Percentiles rank a stretch among this genome's conserved stretches.
phyloP scores from a whole-genome alignment of 2,329 filamentous ascomycete species.

The Fusarium chlamydosporum region DNA sequence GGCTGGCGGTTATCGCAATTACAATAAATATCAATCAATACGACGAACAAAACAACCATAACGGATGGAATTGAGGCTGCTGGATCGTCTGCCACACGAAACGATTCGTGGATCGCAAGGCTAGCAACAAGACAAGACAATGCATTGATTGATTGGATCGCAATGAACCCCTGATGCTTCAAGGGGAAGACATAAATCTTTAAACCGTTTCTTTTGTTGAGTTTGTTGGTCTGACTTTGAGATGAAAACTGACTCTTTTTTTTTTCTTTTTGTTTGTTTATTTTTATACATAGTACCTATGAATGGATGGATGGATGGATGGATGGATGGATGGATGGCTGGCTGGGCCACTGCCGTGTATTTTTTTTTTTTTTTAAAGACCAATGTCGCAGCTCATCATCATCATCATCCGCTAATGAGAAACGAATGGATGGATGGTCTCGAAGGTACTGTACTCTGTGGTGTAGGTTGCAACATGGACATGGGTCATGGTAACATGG shows the following conservation, averaged over 20 bases:
- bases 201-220: background rate
- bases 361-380: conserved; percentile 40
- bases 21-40: conserved; percentile 6
- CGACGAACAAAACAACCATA: conserved; percentile 13
- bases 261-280: background rate
- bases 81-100: conserved; percentile 44
- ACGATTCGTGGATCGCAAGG: conserved; percentile 36
- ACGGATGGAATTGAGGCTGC: conserved; percentile 44
- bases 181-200: conserved; percentile 3
- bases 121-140: conserved; percentile 24
- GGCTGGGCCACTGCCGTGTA: conserved; percentile 36
- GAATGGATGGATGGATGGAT: no score
- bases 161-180: conserved; percentile 32
- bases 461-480: conserved; percentile 5
- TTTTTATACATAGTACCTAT: background rate
- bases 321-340: no score
- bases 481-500: conserved; percentile 7
- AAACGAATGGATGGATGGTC: conserved; percentile 13
- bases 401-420: conserved; percentile 37
- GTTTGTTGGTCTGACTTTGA: background rate
- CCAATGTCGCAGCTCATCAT: conserved; percentile 41
- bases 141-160: conserved; percentile 43
- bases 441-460: background rate
- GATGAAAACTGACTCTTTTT: background rate
- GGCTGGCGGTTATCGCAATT: conserved; percentile 26